Percentiles rank a stretch among this genome's conserved stretches.
phyloP scores from a whole-genome alignment of 2,329 filamentous ascomycete species.

The Pseudocercospora ulei region DNA sequence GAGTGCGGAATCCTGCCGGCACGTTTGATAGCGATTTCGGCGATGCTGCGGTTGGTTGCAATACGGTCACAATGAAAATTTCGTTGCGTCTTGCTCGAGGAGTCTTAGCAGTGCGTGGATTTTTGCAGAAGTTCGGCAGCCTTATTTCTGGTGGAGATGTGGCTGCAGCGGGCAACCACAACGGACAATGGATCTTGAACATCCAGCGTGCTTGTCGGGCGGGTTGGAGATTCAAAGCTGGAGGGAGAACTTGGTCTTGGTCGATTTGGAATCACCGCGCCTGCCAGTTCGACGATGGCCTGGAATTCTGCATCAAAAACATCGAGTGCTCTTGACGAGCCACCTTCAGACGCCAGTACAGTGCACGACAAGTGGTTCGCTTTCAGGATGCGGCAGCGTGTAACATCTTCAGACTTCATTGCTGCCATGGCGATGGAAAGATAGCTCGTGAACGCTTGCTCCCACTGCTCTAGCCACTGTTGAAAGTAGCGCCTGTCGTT shows the following conservation, averaged over 20 bases:
- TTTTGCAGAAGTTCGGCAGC: slow-evolving; percentile 20
- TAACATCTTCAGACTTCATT: slow-evolving; percentile 28
- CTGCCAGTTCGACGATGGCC: slow-evolving; percentile 30
- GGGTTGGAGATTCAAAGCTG: slow-evolving; percentile 14
- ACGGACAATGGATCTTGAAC: slow-evolving; percentile 26
- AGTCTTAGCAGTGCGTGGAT: slow-evolving; percentile 8
- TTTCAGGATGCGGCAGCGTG: slow-evolving; percentile 28
- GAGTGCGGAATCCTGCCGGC: slow-evolving; percentile 6
- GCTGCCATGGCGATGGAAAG: slow-evolving; percentile 25
- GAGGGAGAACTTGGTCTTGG: slow-evolving; percentile 11
- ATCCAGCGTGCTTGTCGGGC: slow-evolving; percentile 19
- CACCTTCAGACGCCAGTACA: slow-evolving; percentile 27
- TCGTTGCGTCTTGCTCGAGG: neutral
- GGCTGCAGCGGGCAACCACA: slow-evolving; percentile 25
- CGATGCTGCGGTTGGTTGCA: neutral
- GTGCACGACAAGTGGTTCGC: slow-evolving; percentile 31
- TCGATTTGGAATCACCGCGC: slow-evolving; percentile 22
- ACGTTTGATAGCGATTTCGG: slow-evolving; percentile 7
- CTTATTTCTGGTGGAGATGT: slow-evolving; percentile 15
- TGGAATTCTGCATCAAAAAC: slow-evolving; percentile 27
- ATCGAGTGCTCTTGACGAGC: slow-evolving; percentile 16
- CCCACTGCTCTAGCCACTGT: slow-evolving; percentile 32
- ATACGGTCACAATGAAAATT: neutral
- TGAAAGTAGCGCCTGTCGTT: slow-evolving; percentile 22
- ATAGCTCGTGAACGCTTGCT: slow-evolving; percentile 29